phyloP scores from a whole-genome alignment of 768 basidiomycete genomes.

The Serendipita sp. region DNA sequence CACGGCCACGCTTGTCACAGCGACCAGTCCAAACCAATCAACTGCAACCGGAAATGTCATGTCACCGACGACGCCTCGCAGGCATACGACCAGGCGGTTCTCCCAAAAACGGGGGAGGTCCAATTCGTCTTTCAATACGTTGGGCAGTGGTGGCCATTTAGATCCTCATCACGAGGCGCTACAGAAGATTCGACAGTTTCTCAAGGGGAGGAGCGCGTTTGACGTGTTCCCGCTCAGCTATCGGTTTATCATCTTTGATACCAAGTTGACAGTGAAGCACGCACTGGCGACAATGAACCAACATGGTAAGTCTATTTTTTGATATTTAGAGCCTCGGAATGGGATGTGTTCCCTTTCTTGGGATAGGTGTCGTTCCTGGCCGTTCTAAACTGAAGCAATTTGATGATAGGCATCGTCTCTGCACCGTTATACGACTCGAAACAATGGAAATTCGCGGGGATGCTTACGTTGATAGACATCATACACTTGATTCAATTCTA shows the following conservation, averaged over 20 bases:
- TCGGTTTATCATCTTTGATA: conserved; percentile 31
- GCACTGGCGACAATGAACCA: conserved; percentile 24
- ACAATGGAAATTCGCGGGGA: conserved; percentile 30
- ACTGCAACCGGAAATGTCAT: background rate
- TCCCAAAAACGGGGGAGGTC: background rate
- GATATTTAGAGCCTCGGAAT: background rate
- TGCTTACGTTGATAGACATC: conserved; percentile 34
- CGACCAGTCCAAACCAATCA: background rate
- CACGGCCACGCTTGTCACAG: background rate
- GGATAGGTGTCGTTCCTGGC: background rate
- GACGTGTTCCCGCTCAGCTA: conserved; percentile 34
- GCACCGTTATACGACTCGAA: conserved; percentile 33
- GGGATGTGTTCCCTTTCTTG: background rate
- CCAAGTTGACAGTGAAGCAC: conserved; percentile 29
- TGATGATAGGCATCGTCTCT: conserved; percentile 26
- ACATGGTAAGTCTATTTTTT: conserved; percentile 22
- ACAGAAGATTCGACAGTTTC: conserved; percentile 21
- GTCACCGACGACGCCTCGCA: background rate
- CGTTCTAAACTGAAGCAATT: too few species aligned
- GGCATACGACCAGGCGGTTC: background rate
- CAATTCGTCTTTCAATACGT: background rate
- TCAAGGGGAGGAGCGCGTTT: conserved; percentile 26
- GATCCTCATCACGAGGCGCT: background rate
- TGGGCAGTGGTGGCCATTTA: background rate
- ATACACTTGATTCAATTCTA: conserved; percentile 37